These are phyloP conservation scores for Epithemia pelagica DNA, from an alignment of 108 stramenopile genomes.

Conservation along the genomic window DNA sequence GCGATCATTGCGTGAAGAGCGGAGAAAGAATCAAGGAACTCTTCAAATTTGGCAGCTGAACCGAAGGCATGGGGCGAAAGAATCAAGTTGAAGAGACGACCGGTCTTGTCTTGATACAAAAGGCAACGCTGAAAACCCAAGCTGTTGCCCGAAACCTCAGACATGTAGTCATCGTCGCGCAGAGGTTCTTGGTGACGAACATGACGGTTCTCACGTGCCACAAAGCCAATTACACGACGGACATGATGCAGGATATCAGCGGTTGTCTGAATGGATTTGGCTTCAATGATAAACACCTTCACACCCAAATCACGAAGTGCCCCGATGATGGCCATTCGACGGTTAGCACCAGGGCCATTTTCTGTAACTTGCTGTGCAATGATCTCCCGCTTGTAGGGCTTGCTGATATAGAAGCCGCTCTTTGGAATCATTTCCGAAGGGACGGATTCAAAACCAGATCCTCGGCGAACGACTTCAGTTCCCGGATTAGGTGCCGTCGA, in stretches of 20 bases:
- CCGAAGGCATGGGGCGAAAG: slow-evolving; percentile 23
- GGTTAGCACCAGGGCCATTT: not conserved
- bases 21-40: slow-evolving; percentile 21
- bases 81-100: slow-evolving; percentile 30
- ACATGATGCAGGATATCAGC: slow-evolving; percentile 4
- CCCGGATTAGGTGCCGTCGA: not conserved
- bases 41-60: slow-evolving; percentile 28
- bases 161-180: not conserved
- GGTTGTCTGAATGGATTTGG: not conserved
- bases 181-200: not conserved
- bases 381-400: slow-evolving; percentile 2
- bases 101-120: slow-evolving; percentile 34
- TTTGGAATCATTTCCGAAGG: not conserved
- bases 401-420: not conserved
- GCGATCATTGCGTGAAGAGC: slow-evolving; percentile 45
- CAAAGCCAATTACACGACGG: not conserved
- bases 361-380: not conserved
- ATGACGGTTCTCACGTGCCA: slow-evolving; percentile 1
- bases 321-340: slow-evolving; percentile 2
- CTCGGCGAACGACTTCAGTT: not conserved
- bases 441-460: not conserved
- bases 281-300: slow-evolving; percentile 8
- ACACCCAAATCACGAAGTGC: slow-evolving; percentile 2
- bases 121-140: slow-evolving; percentile 28
- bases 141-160: not conserved